A percentile compares a stretch with the other conserved stretches of the same genome.
These are phyloP conservation scores for Scedosporium dehoogii DNA, from an alignment of 2,329 filamentous ascomycete genomes.

Conservation along the genomic window DNA sequence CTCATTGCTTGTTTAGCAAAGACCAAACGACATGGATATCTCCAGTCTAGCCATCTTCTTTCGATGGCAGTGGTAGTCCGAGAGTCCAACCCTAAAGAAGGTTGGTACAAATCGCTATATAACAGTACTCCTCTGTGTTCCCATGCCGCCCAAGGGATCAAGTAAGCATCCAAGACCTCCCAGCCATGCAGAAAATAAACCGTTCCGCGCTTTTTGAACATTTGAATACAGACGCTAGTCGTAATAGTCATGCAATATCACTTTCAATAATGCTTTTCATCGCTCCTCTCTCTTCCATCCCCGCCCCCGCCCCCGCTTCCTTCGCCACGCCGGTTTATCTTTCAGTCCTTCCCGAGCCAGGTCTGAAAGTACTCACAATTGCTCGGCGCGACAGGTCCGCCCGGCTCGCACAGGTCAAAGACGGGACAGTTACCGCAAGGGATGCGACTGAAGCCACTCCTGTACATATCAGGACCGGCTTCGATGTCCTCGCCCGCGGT, in stretches of 20 bases:
- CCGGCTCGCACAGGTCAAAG: slow-evolving; percentile 84
- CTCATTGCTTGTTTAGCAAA: not conserved
- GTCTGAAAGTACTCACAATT: slow-evolving; percentile 87
- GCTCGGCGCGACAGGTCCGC: slow-evolving; percentile 78
- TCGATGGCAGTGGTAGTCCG: not conserved
- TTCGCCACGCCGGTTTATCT: not conserved
- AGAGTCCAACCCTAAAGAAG: not conserved
- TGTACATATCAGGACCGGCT: slow-evolving; percentile 16
- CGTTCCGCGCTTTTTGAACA: not conserved
- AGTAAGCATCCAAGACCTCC: not conserved
- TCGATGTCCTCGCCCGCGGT: slow-evolving; percentile 18
- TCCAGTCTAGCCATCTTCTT: too few species aligned
- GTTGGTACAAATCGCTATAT: not conserved
- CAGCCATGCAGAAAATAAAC: not conserved
- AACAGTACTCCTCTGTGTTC: too few species aligned
- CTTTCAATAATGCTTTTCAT: not conserved
- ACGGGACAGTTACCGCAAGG: slow-evolving; percentile 91
- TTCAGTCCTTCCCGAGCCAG: slow-evolving; percentile 55
- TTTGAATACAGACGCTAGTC: not conserved
- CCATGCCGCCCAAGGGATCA: not conserved
- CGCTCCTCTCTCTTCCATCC: not conserved
- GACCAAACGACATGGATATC: not conserved
- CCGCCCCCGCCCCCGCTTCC: not conserved
- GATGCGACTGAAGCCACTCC: slow-evolving; percentile 75
- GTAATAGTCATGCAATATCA: not conserved